Evolutionary conservation across 139 green algal genomes (phyloP).

Genomic region (Deuterostichococcus epilithicus): DNA sequence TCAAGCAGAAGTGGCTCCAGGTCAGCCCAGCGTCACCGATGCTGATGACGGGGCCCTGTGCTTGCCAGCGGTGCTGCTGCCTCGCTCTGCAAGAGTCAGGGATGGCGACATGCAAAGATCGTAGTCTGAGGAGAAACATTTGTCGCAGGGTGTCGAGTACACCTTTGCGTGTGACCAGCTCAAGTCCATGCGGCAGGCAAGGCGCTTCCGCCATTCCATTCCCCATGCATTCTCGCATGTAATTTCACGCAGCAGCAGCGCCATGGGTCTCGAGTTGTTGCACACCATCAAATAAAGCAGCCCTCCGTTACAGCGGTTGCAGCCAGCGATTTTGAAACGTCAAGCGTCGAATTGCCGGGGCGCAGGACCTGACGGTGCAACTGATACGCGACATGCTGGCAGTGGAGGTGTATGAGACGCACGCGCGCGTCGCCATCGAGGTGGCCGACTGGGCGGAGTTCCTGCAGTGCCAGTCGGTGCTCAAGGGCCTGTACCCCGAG

Average conservation of each 20-base stretch:
- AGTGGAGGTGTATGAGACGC: conserved; percentile 68
- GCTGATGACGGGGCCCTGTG: not conserved
- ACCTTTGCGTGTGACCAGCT: conserved; percentile 66
- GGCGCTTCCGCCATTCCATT: too few species aligned
- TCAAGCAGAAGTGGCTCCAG: conserved; percentile 41
- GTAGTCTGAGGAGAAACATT: not conserved
- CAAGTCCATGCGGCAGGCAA: conserved; percentile 74
- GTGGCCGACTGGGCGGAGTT: conserved; percentile 68
- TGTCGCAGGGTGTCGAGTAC: conserved; percentile 48
- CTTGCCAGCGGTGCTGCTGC: not conserved
- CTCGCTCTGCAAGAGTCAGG: not conserved
- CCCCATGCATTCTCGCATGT: too few species aligned
- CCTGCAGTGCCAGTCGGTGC: conserved; percentile 59
- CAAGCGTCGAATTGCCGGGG: too few species aligned
- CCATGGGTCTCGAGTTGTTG: too few species aligned
- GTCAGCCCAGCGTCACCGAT: too few species aligned
- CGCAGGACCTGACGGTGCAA: conserved; percentile 77
- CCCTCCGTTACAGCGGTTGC: too few species aligned
- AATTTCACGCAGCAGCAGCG: too few species aligned
- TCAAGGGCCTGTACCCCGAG: conserved; percentile 58
- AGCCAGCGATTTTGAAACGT: too few species aligned
- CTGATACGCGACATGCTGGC: conserved; percentile 50
- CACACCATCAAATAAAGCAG: too few species aligned
- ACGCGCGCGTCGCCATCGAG: conserved; percentile 70
- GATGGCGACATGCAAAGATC: not conserved